Evolutionary conservation across 441 rosid genomes (phyloP), one percentile per base, ranked within the genome.

Genomic region (Mallotus japonicus): DNA sequence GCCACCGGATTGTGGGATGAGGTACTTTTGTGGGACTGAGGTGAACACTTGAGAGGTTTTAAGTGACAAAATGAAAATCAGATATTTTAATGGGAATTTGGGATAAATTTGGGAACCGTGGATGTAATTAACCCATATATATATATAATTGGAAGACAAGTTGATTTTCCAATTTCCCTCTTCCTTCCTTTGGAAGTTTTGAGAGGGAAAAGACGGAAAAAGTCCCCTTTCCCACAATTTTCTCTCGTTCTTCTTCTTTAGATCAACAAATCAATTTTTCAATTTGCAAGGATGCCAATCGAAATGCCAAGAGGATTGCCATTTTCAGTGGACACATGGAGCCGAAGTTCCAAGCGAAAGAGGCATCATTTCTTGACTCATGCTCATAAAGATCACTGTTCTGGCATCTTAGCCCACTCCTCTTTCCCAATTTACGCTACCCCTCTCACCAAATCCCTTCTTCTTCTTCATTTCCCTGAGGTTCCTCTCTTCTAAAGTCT

Each of bases 221-320:
- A 53, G 56, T 5, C 7, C 10, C 10, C 0, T 65, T 55, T 56
- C 12, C 8, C 37, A 28, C 32, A 28, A 28, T 2, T 62, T 46
- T 10, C 53, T 32, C 19, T 17, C 17, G 19, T 37, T 40, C 19
- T 49, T 49, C 12, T 49, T 49, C 15, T 49, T 10, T 12, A 3
- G 15, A 49, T 10, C 13, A 49, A 49, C 32, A 13, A 49, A 42
- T 42, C 46, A 42, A 8, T 0, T 4, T 5, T 42, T 42, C 46
- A 49, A 49, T 28, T 3, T 8, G 15, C 40, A 14, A 50, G 62
- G 58, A 79, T 75, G 82, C 71, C 79, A 14, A 92, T 92, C 6
- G 96, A 93, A 80, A 90, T 92, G 93, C 96, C 93, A 8, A 87
- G 80, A 81, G 97, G 98, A 59, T 68, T 92, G 53, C 97, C 97